Percentiles rank a stretch among this genome's conserved stretches.
Evolutionary conservation across 2,329 filamentous ascomycete genomes (phyloP).

Genomic region (Penicillium sp.): DNA sequence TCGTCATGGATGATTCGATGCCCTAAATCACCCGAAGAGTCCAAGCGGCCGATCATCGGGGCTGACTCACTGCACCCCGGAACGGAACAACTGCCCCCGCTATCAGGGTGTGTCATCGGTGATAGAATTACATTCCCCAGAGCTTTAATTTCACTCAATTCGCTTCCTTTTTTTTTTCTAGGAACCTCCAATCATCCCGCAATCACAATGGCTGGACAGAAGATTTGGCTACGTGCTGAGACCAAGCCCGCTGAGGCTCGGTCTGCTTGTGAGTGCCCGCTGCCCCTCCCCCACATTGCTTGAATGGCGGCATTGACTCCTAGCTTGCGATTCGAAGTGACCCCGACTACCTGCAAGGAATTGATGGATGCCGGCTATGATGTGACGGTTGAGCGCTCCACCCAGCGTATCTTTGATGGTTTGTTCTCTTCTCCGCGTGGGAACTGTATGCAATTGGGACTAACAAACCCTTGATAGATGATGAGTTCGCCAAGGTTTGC

Average conservation of each 20-base stretch:
- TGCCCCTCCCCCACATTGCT: conserved; percentile 5
- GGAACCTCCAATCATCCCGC: conserved; percentile 12
- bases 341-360: conserved; percentile 58
- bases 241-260: conserved; percentile 62
- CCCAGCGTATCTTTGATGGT: conserved; percentile 63
- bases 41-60: conserved; percentile 22
- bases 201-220: conserved; percentile 37
- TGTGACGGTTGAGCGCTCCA: conserved; percentile 67
- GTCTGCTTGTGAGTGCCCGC: conserved; percentile 45
- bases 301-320: conserved; percentile 13
- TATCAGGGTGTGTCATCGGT: conserved; percentile 34
- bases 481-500: conserved; percentile 40
- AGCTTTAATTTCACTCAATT: conserved; percentile 8
- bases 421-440: conserved; percentile 11
- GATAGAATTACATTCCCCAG: conserved; percentile 13
- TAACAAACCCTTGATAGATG: conserved; percentile 28
- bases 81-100: conserved; percentile 38
- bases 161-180: background rate
- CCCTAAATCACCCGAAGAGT: conserved; percentile 2
- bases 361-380: conserved; percentile 70
- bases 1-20: background rate
- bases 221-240: conserved; percentile 61
- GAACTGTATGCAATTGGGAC: conserved; percentile 1
- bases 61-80: conserved; percentile 30
- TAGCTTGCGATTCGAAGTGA: conserved; percentile 37